A percentile compares a stretch with the other conserved stretches of the same genome.
These are phyloP conservation scores for Heracleum sosnowskyi DNA, from an alignment of 129 eudicot genomes.

Conservation along the genomic window DNA sequence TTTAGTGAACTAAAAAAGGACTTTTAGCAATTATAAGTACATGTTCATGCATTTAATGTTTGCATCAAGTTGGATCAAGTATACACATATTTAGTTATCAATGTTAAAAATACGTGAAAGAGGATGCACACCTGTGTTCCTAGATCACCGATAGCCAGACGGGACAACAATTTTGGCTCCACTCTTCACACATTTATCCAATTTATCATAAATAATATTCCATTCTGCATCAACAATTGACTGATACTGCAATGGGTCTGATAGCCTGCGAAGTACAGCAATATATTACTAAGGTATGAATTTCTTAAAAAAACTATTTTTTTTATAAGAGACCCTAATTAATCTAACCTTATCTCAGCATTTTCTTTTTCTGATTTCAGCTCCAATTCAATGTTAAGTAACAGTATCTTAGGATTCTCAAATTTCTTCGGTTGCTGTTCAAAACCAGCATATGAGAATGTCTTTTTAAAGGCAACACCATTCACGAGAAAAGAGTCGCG, in stretches of 20 bases:
- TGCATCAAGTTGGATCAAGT: not conserved
- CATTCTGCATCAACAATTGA: conserved; percentile 99
- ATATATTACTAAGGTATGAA: conserved; percentile 6
- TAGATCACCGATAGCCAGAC: conserved; percentile 95
- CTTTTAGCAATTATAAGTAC: not conserved
- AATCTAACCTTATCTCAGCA: conserved; percentile 81
- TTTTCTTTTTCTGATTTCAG: conserved; percentile 97
- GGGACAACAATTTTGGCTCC: conserved; percentile 94
- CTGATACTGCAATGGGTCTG: conserved; percentile 93
- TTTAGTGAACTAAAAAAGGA: not conserved
- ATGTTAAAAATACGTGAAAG: not conserved
- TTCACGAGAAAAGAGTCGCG: conserved; percentile 90
- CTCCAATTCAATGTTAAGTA: conserved; percentile 90
- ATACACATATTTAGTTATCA: not conserved
- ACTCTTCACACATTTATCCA: conserved; percentile 92
- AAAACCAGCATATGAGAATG: conserved; percentile 98
- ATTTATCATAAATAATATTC: conserved; percentile 94
- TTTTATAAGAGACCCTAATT: not conserved
- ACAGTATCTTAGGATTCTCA: conserved; percentile 67
- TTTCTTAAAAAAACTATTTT: not conserved
- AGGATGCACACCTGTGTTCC: conserved; percentile 73
- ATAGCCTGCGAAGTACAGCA: conserved; percentile 42
- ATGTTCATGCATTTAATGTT: not conserved
- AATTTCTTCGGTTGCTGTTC: conserved; percentile 98
- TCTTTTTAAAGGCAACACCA: conserved; percentile 96